phyloP scores from a whole-genome alignment of 176 grass and related monocot species.

The Poa annua region DNA sequence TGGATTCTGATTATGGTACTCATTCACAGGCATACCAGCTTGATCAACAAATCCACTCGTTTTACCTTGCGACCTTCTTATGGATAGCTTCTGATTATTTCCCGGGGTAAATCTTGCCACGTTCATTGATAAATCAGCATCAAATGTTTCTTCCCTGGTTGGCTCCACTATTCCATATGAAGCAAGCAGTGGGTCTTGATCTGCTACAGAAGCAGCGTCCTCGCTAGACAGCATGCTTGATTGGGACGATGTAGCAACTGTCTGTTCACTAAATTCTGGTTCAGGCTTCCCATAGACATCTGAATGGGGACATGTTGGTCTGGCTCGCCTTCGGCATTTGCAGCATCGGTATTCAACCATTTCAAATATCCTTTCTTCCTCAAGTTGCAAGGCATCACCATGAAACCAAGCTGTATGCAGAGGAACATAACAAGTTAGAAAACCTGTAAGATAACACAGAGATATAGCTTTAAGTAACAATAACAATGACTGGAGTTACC shows the following conservation, averaged over 20 bases:
- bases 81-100: slow-evolving; percentile 70
- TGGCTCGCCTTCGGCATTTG: slow-evolving; percentile 81
- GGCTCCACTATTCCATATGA: slow-evolving; percentile 59
- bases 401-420: slow-evolving; percentile 85
- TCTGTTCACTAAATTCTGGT: slow-evolving; percentile 72
- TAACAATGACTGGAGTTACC: slow-evolving; percentile 52
- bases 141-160: slow-evolving; percentile 31
- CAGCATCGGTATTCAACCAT: slow-evolving; percentile 82
- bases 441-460: slow-evolving; percentile 37
- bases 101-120: slow-evolving; percentile 39
- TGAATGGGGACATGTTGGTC: slow-evolving; percentile 74
- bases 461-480: slow-evolving; percentile 30
- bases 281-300: slow-evolving; percentile 58
- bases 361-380: slow-evolving; percentile 74
- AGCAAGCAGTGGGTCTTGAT: slow-evolving; percentile 57
- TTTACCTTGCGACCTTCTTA: slow-evolving; percentile 77
- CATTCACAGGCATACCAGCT: slow-evolving; percentile 33
- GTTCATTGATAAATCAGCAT: slow-evolving; percentile 51
- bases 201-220: slow-evolving; percentile 45
- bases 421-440: slow-evolving; percentile 26
- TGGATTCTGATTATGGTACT: slow-evolving; percentile 42
- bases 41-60: slow-evolving; percentile 44
- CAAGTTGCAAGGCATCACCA: slow-evolving; percentile 79
- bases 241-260: slow-evolving; percentile 48
- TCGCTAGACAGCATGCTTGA: slow-evolving; percentile 50